Percentiles rank a stretch among this genome's conserved stretches.
phyloP scores from a whole-genome alignment of 164 flowering plant species.

The Magnolia kwangsiensis region DNA sequence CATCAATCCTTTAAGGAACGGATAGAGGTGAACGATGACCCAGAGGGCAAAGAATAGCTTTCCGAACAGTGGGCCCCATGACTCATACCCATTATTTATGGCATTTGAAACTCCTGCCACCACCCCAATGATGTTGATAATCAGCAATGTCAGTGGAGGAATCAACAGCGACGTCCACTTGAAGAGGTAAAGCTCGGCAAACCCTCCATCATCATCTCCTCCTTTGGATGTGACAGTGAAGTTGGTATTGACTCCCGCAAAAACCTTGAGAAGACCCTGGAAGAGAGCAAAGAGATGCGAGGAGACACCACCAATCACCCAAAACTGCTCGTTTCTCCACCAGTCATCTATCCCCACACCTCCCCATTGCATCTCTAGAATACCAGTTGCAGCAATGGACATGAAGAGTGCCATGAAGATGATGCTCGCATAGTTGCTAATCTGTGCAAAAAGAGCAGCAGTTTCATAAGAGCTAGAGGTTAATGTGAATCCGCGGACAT shows the following conservation, averaged over 20 bases:
- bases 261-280: constrained; percentile 43
- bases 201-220: constrained; percentile 37
- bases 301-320: constrained; percentile 50
- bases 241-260: constrained; percentile 39
- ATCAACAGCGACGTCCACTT: constrained; percentile 43
- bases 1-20: constrained; percentile 45
- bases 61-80: constrained; percentile 23
- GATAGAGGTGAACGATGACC: constrained; percentile 24
- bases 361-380: constrained; percentile 52
- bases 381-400: constrained; percentile 34
- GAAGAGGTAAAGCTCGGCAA: constrained; percentile 38
- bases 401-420: constrained; percentile 20
- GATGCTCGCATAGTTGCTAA: constrained; percentile 22
- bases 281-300: constrained; percentile 44
- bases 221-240: constrained; percentile 51
- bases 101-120: constrained; percentile 43
- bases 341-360: constrained; percentile 26
- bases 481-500: too few relatives aligned
- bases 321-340: constrained; percentile 26
- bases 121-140: constrained; percentile 38
- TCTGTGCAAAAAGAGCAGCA: constrained; percentile 5
- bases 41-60: constrained; percentile 20
- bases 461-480: background rate
- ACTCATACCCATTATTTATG: constrained; percentile 40
- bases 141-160: constrained; percentile 18